Percentiles rank a stretch among this genome's conserved stretches.
phyloP scores from a whole-genome alignment of 148 eudicot species.

The Euryodendron excelsum region DNA sequence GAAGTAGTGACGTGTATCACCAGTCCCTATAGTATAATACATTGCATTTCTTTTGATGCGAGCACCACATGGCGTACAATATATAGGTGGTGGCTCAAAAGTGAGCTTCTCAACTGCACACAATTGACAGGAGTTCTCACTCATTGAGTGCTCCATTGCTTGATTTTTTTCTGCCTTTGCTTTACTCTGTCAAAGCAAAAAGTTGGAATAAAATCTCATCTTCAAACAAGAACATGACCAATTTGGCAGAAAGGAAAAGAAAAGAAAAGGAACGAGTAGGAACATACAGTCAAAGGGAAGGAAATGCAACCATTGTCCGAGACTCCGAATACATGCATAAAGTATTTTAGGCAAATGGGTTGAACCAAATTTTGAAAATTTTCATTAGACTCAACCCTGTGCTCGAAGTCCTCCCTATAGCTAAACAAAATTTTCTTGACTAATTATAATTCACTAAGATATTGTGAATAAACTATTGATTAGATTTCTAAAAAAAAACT shows the following conservation, averaged over 20 bases:
- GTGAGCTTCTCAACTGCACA: constrained; percentile 96
- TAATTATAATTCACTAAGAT: background rate
- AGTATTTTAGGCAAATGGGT: background rate
- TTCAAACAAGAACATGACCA: background rate
- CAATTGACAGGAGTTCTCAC: constrained; percentile 94
- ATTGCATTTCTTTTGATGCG: constrained; percentile 91
- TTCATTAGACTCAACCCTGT: background rate
- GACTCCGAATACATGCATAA: background rate
- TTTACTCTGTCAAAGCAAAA: constrained; percentile 60
- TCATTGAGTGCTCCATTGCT: constrained; percentile 93
- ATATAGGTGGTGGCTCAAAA: constrained; percentile 95
- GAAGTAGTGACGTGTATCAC: constrained; percentile 82
- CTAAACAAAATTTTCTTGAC: background rate
- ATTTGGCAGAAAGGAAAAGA: background rate
- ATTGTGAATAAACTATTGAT: background rate
- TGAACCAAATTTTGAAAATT: background rate
- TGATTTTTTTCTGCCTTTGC: constrained; percentile 91
- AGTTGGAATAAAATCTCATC: background rate
- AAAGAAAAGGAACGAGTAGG: no score
- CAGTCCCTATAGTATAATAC: constrained; percentile 80
- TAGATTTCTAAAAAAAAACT: background rate
- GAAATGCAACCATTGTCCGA: background rate
- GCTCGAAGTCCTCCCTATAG: background rate
- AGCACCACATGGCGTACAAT: constrained; percentile 89
- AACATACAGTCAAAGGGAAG: background rate